Percentiles rank a stretch among this genome's conserved stretches.
Conservation (phyloP, 495 filamentous ascomycete genomes). For the Alectoria sarmentosa region DNA sequence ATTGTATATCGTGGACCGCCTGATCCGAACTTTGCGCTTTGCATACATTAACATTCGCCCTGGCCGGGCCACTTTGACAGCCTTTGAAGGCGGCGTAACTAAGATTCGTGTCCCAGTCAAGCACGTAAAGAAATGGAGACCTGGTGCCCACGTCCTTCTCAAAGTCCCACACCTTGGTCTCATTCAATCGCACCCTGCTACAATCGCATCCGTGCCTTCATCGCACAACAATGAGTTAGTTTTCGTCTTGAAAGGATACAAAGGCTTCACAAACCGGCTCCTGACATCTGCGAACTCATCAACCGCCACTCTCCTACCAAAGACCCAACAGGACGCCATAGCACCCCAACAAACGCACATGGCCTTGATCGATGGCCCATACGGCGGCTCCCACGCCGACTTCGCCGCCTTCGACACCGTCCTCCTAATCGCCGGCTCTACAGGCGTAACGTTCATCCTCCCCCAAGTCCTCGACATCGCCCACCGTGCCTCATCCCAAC, state of each 20-base stretch:
- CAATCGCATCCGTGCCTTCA: constrained; percentile 56
- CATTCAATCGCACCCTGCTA: constrained; percentile 74
- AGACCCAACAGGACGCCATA: constrained; percentile 4
- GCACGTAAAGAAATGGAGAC: constrained; percentile 55
- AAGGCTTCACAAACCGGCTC: constrained; percentile 17
- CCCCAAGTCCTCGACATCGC: constrained; percentile 49
- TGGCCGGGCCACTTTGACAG: constrained; percentile 43
- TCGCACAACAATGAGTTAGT: constrained; percentile 13
- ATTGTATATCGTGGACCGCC: constrained; percentile 62
- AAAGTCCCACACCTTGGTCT: constrained; percentile 60
- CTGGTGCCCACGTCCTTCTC: constrained; percentile 75
- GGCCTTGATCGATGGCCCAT: constrained; percentile 45
- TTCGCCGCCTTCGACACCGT: constrained; percentile 45
- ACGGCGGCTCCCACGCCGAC: constrained; percentile 40
- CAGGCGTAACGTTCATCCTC: constrained; percentile 48
- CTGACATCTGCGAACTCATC: background rate
- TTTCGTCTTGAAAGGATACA: constrained; percentile 8
- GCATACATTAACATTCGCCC: constrained; percentile 13
- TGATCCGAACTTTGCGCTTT: constrained; percentile 36
- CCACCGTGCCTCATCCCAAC: constrained; percentile 14
- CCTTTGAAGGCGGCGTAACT: constrained; percentile 56
- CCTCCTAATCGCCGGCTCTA: constrained; percentile 55
- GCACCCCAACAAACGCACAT: constrained; percentile 27
- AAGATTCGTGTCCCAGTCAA: constrained; percentile 63
- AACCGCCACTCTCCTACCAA: constrained; percentile 1